These are phyloP conservation scores for Torulaspora gathmanii DNA, from an alignment of 805 yeast genomes.

Conservation along the genomic window DNA sequence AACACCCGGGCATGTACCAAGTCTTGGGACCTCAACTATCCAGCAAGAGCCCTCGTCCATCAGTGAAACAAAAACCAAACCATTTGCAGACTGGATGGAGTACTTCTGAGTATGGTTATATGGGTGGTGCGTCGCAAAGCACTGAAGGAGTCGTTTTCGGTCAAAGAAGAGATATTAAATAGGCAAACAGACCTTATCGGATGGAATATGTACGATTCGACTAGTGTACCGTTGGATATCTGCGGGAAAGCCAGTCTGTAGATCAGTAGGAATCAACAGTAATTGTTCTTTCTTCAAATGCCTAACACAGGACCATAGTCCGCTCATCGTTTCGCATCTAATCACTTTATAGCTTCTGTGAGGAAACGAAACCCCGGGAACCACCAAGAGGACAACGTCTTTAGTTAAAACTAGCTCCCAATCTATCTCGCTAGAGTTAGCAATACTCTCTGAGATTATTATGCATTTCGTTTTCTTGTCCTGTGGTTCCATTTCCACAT, in stretches of 20 bases:
- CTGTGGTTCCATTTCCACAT: not conserved
- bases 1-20: constrained; percentile 45
- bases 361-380: constrained; percentile 27
- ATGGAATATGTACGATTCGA: constrained; percentile 18
- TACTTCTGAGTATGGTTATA: constrained; percentile 54
- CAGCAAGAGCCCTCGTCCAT: constrained; percentile 45
- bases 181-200: not conserved
- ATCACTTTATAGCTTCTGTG: constrained; percentile 36
- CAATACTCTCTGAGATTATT: constrained; percentile 19
- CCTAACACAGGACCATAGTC: constrained; percentile 53
- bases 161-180: constrained; percentile 43
- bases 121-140: constrained; percentile 52
- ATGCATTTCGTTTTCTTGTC: constrained; percentile 16
- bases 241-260: constrained; percentile 27
- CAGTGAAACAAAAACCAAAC: constrained; percentile 52
- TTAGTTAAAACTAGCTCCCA: constrained; percentile 21
- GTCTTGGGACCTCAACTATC: constrained; percentile 57
- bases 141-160: constrained; percentile 54
- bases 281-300: constrained; percentile 42
- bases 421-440: constrained; percentile 7
- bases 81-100: constrained; percentile 48
- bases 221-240: constrained; percentile 32
- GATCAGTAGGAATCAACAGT: constrained; percentile 29
- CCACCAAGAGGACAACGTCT: constrained; percentile 36
- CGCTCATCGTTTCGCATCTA: constrained; percentile 44